Conservation (phyloP, 441 rosid genomes). For the Brassica hybrid region DNA sequence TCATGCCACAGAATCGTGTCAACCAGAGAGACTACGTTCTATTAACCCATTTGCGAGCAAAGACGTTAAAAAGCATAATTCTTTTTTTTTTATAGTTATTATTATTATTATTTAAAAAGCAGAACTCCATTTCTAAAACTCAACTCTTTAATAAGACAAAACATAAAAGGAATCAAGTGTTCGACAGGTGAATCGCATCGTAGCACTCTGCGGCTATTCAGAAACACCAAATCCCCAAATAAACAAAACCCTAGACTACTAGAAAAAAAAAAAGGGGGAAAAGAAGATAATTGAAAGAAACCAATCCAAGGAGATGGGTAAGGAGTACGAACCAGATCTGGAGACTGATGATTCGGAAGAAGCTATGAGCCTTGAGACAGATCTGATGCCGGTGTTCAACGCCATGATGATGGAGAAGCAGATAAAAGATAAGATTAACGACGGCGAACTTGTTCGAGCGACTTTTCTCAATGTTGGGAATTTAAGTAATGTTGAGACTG, state of each 20-base stretch:
- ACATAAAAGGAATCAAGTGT: neutral
- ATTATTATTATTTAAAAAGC: too few relatives aligned
- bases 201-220: neutral
- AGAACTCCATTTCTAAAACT: neutral
- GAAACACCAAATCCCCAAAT: neutral
- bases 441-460: constrained; percentile 27
- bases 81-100: too few relatives aligned
- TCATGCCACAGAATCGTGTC: too few relatives aligned
- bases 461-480: neutral
- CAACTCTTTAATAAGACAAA: neutral
- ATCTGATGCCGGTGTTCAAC: constrained; percentile 69
- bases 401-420: constrained; percentile 45
- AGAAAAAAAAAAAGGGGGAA: neutral
- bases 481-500: neutral
- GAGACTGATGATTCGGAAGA: constrained; percentile 63
- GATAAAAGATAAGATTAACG: constrained; percentile 39
- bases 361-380: constrained; percentile 63
- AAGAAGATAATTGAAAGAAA: constrained; percentile 16
- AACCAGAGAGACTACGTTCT: too few relatives aligned
- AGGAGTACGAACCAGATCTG: constrained; percentile 57
- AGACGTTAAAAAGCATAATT: too few relatives aligned
- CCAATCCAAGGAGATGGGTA: neutral
- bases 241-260: constrained; percentile 18
- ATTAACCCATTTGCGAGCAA: too few relatives aligned
- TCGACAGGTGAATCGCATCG: neutral